Evolutionary conservation across 495 filamentous ascomycete species (phyloP), one percentile per base, ranked within the genome.

Genomic region (Xylaria curta): DNA sequence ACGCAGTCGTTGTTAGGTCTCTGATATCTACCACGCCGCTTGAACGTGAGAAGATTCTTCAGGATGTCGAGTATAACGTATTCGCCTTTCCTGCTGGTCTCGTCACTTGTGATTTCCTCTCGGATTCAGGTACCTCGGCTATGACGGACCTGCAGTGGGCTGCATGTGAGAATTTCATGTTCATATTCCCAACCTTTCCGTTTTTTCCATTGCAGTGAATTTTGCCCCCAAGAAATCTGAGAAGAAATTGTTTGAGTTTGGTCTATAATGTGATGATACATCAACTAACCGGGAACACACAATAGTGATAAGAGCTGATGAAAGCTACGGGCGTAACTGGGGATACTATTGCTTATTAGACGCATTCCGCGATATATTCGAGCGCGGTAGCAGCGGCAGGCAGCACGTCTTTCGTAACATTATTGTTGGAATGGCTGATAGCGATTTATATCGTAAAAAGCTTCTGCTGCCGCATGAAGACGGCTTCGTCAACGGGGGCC

Each of bases 61-160:
- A 59, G 36, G 49, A 65, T 66, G 69, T 71, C 28, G 61, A 66
- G 12, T 71, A 58, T 24, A 71, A 71, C 42, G 24, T 71, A 36
- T 71, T 71, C 31, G 49, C 51, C 10, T 71, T 71, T 38, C 69
- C 69, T n/a, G 60, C 61, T 13, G 69, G 38, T 0, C 49, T 71
- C 8, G 61, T 71, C 21, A 46, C 61, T 4, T 65, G 60, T 51
- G 69, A 71, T 49, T 71, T 33, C 36, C 51, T 71, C 4, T 71
- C 69, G 28, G 69, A 71, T 26, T 71, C 69, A 1, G 69, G 69
- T 9, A 71, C 69, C 2, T 65, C 69, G 24, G 69, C 69, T 13
- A 71, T 71, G 69, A 71, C 69, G 1, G 69, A 71, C 24, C n/a
- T 66, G 5, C 69, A 71, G 40, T 71, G 69, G 69, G 46, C 69